Evolutionary conservation across 2,329 filamentous ascomycete genomes (phyloP).

Genomic region (Thielaviopsis punctulata): DNA sequence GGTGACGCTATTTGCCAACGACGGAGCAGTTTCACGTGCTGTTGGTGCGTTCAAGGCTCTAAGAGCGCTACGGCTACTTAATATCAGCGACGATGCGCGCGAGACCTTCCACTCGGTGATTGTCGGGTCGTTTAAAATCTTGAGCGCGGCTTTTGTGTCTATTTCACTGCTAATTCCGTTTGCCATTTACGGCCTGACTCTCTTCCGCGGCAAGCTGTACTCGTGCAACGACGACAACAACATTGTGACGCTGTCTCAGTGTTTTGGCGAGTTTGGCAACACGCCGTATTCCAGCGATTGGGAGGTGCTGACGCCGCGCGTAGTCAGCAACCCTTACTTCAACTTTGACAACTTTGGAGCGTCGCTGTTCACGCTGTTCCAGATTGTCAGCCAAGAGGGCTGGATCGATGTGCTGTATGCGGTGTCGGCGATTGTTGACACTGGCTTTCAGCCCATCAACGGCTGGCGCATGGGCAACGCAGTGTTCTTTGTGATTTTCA

Average conservation of each 20-base stretch:
- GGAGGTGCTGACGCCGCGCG: slow-evolving; percentile 67
- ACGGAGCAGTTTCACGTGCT: slow-evolving; percentile 72
- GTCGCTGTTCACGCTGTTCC: slow-evolving; percentile 88
- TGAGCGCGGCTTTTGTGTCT: slow-evolving; percentile 86
- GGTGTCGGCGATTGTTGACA: slow-evolving; percentile 64
- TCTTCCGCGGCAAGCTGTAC: slow-evolving; percentile 72
- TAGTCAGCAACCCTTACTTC: slow-evolving; percentile 66
- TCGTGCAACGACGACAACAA: slow-evolving; percentile 49
- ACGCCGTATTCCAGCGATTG: slow-evolving; percentile 58
- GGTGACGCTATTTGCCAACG: slow-evolving; percentile 59
- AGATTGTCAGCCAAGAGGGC: slow-evolving; percentile 96
- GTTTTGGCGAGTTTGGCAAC: slow-evolving; percentile 67
- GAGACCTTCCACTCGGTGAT: slow-evolving; percentile 97
- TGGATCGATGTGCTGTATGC: slow-evolving; percentile 89
- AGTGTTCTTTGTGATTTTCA: slow-evolving; percentile 90
- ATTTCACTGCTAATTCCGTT: slow-evolving; percentile 89
- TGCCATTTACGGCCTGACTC: slow-evolving; percentile 83
- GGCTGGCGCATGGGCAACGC: slow-evolving; percentile 67
- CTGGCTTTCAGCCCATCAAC: slow-evolving; percentile 52
- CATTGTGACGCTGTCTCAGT: slow-evolving; percentile 48
- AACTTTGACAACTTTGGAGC: slow-evolving; percentile 92
- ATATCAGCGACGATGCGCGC: slow-evolving; percentile 87
- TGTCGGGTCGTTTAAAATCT: slow-evolving; percentile 81
- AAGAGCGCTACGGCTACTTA: slow-evolving; percentile 75
- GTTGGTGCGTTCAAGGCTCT: slow-evolving; percentile 96